Conservation (phyloP, 1,284 basidiomycete species). For the Ganoderma meredithae region DNA sequence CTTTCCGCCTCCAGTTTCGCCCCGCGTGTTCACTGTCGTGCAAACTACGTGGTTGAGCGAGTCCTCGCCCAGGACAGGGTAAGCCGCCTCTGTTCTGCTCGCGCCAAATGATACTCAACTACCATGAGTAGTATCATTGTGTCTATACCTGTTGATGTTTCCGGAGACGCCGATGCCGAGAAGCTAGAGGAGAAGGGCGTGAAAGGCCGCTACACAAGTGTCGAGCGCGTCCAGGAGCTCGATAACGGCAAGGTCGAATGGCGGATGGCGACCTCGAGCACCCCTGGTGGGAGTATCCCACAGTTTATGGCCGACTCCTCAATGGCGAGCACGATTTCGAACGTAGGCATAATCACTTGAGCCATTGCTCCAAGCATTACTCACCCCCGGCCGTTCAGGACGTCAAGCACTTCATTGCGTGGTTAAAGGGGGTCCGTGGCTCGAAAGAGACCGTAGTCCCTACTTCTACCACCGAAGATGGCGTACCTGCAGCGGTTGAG, state of each 20-base stretch:
- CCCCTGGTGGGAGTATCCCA: constrained; percentile 73
- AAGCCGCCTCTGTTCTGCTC: constrained; percentile 22
- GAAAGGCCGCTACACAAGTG: constrained; percentile 72
- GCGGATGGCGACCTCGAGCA: constrained; percentile 82
- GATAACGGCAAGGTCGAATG: constrained; percentile 74
- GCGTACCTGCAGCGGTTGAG: constrained; percentile 10
- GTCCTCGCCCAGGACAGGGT: constrained; percentile 63
- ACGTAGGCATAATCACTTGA: constrained; percentile 48
- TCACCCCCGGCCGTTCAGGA: constrained; percentile 51
- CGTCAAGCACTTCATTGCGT: constrained; percentile 67
- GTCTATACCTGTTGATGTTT: constrained; percentile 76
- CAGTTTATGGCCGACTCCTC: constrained; percentile 64
- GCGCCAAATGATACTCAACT: not conserved
- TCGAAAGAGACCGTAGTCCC: not conserved
- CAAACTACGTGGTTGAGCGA: constrained; percentile 64
- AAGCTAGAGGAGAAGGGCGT: constrained; percentile 72
- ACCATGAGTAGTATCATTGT: constrained; percentile 59
- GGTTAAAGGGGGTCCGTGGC: constrained; percentile 43
- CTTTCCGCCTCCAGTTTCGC: constrained; percentile 72
- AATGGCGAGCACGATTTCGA: constrained; percentile 67
- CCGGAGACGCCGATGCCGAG: constrained; percentile 59
- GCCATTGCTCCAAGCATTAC: not conserved
- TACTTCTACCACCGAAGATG: not conserved
- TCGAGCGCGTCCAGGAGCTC: constrained; percentile 70
- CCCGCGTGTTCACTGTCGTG: constrained; percentile 78